These are phyloP conservation scores for Lithocarpus polystachyus DNA, from an alignment of 306 rosid species.

Conservation along the genomic window DNA sequence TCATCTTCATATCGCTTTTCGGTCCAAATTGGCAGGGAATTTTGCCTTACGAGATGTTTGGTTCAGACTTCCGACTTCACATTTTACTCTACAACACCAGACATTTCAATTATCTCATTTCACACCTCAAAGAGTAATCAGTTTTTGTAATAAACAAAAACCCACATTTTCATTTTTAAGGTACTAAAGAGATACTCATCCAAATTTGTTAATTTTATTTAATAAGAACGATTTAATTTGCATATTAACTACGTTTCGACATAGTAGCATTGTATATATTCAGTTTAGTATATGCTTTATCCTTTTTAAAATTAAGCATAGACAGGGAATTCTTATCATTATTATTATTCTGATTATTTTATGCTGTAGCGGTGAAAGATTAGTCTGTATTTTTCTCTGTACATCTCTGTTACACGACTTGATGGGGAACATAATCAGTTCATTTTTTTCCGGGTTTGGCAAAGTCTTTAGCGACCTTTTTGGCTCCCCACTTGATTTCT, in stretches of 20 bases:
- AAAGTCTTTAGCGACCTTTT: conserved; percentile 42
- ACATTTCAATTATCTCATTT: background rate
- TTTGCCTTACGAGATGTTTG: background rate
- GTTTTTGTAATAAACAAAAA: too few relatives aligned
- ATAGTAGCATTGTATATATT: background rate
- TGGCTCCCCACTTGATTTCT: conserved; percentile 53
- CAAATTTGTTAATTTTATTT: too few relatives aligned
- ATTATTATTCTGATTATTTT: background rate
- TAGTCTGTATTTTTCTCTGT: background rate
- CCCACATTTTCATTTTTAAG: too few relatives aligned
- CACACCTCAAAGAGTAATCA: background rate
- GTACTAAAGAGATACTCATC: too few relatives aligned
- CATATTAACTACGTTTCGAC: background rate
- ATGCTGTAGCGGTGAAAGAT: background rate
- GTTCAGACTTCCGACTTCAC: background rate
- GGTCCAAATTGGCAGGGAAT: background rate
- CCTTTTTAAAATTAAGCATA: background rate
- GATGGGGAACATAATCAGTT: conserved; percentile 56
- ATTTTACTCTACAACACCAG: background rate
- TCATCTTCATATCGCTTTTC: background rate
- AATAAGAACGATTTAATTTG: background rate
- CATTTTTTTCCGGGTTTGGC: conserved; percentile 49
- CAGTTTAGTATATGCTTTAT: background rate
- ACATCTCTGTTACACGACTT: background rate
- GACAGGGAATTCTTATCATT: background rate